Evolutionary conservation across 2,329 filamentous ascomycete genomes (phyloP).

Genomic region (Colletotrichum destructivum): DNA sequence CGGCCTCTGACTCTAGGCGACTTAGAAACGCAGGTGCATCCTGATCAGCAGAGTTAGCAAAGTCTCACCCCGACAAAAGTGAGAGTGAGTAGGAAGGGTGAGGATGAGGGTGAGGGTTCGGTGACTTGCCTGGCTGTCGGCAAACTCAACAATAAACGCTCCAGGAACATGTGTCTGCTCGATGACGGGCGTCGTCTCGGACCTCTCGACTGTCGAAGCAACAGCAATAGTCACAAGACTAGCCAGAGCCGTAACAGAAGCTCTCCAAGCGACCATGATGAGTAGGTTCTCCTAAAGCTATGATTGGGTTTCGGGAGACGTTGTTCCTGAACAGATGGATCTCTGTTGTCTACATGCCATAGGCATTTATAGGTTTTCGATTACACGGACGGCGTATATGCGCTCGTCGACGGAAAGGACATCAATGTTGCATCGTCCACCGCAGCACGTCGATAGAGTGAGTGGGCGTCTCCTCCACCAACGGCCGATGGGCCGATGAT

Average conservation of each 20-base stretch:
- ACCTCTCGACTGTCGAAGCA: constrained; percentile 10
- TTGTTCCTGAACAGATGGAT: not conserved
- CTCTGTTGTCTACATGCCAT: not conserved
- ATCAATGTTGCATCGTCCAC: constrained; percentile 17
- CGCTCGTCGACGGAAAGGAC: not conserved
- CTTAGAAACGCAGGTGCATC: constrained; percentile 37
- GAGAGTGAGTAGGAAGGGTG: too few relatives aligned
- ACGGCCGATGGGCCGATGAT: not conserved
- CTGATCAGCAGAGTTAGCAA: not conserved
- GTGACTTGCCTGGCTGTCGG: constrained; percentile 60
- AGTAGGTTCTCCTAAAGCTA: not conserved
- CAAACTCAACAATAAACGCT: constrained; percentile 68
- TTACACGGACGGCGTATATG: not conserved
- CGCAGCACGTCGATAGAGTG: not conserved
- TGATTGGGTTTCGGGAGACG: not conserved
- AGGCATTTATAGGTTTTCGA: not conserved
- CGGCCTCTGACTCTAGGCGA: constrained; percentile 27
- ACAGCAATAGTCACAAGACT: constrained; percentile 7
- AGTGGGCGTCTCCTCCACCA: not conserved
- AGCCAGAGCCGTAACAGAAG: constrained; percentile 22
- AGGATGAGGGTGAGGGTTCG: not conserved
- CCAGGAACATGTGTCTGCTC: constrained; percentile 56
- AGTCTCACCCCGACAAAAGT: too few relatives aligned
- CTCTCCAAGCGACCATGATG: constrained; percentile 27
- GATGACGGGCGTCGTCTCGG: constrained; percentile 31